Conservation (phyloP, 2,329 filamentous ascomycete genomes). For the Rugonectria rugulosa region DNA sequence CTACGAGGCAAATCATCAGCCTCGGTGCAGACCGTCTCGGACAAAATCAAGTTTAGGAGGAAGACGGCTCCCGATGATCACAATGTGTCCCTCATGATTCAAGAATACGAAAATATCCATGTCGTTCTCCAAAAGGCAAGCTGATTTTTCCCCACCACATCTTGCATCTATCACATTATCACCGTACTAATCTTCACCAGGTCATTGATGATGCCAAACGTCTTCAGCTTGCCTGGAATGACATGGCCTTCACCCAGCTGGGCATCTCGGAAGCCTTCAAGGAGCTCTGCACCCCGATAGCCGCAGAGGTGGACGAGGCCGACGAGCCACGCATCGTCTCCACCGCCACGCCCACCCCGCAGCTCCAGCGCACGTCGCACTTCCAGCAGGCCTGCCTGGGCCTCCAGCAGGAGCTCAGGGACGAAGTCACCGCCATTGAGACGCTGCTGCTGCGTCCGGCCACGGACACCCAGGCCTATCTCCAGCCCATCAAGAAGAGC, state of each 20-base stretch:
- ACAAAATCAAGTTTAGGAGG: slow-evolving; percentile 15
- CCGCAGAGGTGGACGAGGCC: slow-evolving; percentile 1
- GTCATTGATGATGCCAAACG: slow-evolving; percentile 20
- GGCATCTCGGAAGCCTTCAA: slow-evolving; percentile 15
- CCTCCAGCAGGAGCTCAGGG: slow-evolving; percentile 20
- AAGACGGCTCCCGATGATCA: slow-evolving; percentile 14
- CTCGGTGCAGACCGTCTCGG: slow-evolving; percentile 22
- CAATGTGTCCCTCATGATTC: slow-evolving; percentile 12
- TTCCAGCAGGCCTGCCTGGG: slow-evolving; percentile 16
- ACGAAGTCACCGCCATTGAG: slow-evolving; percentile 21
- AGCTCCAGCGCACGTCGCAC: slow-evolving; percentile 2
- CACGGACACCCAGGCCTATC: slow-evolving; percentile 11
- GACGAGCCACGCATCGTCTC: slow-evolving; percentile 6
- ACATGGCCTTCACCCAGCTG: slow-evolving; percentile 17
- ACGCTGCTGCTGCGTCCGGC: slow-evolving; percentile 20
- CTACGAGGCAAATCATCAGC: slow-evolving; percentile 14
- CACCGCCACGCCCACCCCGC: neutral
- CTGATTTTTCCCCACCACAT: neutral
- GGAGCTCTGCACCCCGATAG: slow-evolving; percentile 20
- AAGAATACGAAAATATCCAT: slow-evolving; percentile 21
- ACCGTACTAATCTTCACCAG: neutral
- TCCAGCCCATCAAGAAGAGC: slow-evolving; percentile 17
- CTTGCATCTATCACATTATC: neutral
- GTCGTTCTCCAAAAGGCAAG: slow-evolving; percentile 20
- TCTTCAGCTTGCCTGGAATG: slow-evolving; percentile 19